A percentile compares a stretch with the other conserved stretches of the same genome.
Conservation (phyloP, 2,329 filamentous ascomycete genomes). For the Colletotrichum endophyticum region DNA sequence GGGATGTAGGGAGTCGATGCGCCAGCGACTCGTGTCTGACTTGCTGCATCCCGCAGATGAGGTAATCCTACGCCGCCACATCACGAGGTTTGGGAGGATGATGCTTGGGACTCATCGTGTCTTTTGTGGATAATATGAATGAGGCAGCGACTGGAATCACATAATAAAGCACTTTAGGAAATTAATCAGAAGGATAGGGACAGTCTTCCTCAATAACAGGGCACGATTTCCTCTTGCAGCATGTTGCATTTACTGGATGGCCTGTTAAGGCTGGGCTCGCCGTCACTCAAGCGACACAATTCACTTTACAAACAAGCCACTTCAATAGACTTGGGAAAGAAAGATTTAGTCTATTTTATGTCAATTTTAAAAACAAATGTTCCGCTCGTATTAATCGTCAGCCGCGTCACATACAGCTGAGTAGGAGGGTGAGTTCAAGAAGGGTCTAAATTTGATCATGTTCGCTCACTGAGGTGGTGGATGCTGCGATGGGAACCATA, state of each 20-base stretch:
- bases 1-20: neutral
- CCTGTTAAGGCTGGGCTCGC: neutral
- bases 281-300: neutral
- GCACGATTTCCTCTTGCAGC: neutral
- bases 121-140: neutral
- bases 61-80: neutral
- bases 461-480: neutral
- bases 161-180: accelerated
- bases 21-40: neutral
- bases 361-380: too few species aligned
- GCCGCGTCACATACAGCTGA: neutral
- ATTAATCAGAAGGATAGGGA: neutral
- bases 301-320: neutral
- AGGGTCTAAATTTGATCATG: neutral
- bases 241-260: neutral
- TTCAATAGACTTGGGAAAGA: neutral
- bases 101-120: neutral
- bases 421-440: neutral
- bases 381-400: neutral
- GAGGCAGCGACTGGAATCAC: neutral
- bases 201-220: neutral
- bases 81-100: neutral
- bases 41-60: neutral
- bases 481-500: neutral
- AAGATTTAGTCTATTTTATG: neutral